Base-by-base conservation (phyloP, 164 flowering plant species). In the Stephania cephalantha region DNA sequence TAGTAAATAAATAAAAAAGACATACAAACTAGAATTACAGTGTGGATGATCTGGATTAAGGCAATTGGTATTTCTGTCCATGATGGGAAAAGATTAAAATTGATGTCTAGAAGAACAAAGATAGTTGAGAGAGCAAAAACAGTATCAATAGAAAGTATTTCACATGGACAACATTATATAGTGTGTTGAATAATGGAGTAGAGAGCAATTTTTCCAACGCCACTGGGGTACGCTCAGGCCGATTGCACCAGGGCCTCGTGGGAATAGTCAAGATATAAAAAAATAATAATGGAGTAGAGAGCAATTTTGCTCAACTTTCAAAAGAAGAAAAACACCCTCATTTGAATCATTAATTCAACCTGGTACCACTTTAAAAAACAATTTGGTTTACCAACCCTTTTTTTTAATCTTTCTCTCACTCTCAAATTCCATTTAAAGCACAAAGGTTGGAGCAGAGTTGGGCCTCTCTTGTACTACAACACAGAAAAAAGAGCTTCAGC, bases 401-500 rank as follows among this genome's bases (percentile, higher is more conserved):
- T 35, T 35, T 35, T 35, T 35, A 63, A 75, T 74, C 74, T 53
- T 69, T 76, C 69, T 69, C 76, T 68, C 76, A 50, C 81, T 71
- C 74, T 64, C 55, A 53, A 22, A 6, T n/a, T n/a, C 46, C 7
- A 13, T 8, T 11, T 2, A 52, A 66, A 22, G 64, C 64, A 58
- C 20, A 58, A 58, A 58, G 64, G 64, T 58, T 3, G 20, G 0
- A 58, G 20, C 18, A 58, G 64, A 15, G n/a, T 46, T 72, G 52
- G 65, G 63, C 68, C 65, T 78, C 74, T 69, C 76, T 69, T 75
- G 65, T 69, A 75, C 73, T 73, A 67, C 42, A 7, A 63, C 76
- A 75, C 69, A 76, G 82, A 80, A 82, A 82, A 82, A 79, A 82
- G 82, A 48, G 64, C 78, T 44, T 73, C 55, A 68, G 70, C 72